phyloP scores from a whole-genome alignment of 2,329 filamentous ascomycete species.

The Phaeosphaeriaceae sp. region DNA sequence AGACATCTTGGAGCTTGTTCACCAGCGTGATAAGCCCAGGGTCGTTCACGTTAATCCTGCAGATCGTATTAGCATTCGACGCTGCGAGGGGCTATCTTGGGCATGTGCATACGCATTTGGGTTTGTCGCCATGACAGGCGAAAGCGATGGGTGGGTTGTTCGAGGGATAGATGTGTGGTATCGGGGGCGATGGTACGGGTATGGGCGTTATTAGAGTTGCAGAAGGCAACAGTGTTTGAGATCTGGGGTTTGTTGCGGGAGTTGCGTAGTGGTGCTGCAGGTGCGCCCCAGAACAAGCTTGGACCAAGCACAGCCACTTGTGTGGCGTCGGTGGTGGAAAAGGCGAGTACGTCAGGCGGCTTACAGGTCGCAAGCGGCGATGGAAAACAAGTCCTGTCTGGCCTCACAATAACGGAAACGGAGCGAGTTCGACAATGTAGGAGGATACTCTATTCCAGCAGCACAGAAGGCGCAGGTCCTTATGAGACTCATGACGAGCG shows the following conservation, averaged over 20 bases:
- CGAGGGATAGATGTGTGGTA: constrained; percentile 4
- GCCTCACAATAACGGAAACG: neutral
- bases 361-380: neutral
- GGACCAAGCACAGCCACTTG: constrained; percentile 13
- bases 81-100: constrained; percentile 19
- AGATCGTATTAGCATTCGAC: constrained; percentile 34
- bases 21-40: constrained; percentile 79
- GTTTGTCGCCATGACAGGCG: constrained; percentile 50
- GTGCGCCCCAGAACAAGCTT: constrained; percentile 23
- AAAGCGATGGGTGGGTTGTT: constrained; percentile 8
- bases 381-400: neutral
- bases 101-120: constrained; percentile 49
- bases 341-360: neutral
- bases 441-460: neutral
- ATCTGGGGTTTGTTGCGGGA: constrained; percentile 19
- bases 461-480: neutral
- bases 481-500: constrained; percentile 20
- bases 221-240: constrained; percentile 28
- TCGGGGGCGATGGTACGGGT: constrained; percentile 6
- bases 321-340: constrained; percentile 2
- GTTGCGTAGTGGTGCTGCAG: constrained; percentile 23
- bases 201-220: constrained; percentile 17
- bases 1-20: constrained; percentile 99
- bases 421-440: neutral
- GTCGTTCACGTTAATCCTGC: constrained; percentile 75